Conservation (phyloP, 2,329 filamentous ascomycete genomes). For the Calycina marina region DNA sequence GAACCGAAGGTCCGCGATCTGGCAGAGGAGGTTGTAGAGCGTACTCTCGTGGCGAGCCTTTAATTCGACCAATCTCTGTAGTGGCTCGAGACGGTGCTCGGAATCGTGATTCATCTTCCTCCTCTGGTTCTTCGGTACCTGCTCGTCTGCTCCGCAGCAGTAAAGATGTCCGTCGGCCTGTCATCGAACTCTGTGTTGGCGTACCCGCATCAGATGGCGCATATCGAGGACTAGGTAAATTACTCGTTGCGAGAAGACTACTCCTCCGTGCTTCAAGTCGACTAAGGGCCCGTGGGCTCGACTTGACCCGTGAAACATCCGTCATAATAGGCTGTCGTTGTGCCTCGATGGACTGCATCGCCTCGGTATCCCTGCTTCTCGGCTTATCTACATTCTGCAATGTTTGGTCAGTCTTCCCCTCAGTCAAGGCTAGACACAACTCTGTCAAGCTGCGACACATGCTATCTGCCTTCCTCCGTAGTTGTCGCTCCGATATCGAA, state of each 20-base stretch:
- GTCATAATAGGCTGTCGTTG: conserved; percentile 10
- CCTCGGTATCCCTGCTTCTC: conserved; percentile 10
- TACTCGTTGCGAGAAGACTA: conserved; percentile 19
- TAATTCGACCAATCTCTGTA: conserved; percentile 35
- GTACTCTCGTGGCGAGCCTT: conserved; percentile 27
- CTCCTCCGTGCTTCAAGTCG: conserved; percentile 22
- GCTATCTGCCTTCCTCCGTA: conserved; percentile 80
- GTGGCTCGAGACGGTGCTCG: conserved; percentile 43
- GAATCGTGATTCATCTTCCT: conserved; percentile 33
- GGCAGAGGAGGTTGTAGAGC: conserved; percentile 24
- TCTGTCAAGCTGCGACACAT: conserved; percentile 89
- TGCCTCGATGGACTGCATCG: conserved; percentile 11
- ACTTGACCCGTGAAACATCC: conserved; percentile 14
- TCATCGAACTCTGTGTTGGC: conserved; percentile 35
- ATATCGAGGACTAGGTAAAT: conserved; percentile 20
- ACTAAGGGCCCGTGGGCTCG: conserved; percentile 21
- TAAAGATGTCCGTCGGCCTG: conserved; percentile 39
- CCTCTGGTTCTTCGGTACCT: conserved; percentile 20
- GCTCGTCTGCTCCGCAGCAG: conserved; percentile 25
- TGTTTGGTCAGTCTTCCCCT: conserved; percentile 29
- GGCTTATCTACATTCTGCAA: conserved; percentile 9
- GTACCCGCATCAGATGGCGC: conserved; percentile 19
- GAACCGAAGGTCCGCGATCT: conserved; percentile 22
- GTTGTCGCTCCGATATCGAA: conserved; percentile 60
- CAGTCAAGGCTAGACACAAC: conserved; percentile 70